Evolutionary conservation across 2,329 filamentous ascomycete genomes (phyloP).

Genomic region (Trichophyton simii): DNA sequence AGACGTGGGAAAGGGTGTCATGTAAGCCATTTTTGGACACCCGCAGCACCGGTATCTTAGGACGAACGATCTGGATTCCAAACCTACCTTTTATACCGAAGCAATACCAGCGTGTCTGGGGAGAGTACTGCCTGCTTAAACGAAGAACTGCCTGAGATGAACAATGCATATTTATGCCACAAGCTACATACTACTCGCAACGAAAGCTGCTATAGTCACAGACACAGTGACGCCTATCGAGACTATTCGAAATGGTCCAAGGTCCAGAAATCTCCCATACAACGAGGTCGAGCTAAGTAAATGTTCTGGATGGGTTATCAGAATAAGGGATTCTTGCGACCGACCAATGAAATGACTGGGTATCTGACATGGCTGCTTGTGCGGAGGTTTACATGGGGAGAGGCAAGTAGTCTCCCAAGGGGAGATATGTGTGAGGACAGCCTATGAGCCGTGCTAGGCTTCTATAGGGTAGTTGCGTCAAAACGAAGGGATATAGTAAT

Average conservation of each 20-base stretch:
- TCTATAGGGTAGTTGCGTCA: too few relatives aligned
- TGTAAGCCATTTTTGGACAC: constrained; percentile 76
- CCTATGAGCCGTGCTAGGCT: too few relatives aligned
- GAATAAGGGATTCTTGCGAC: not conserved
- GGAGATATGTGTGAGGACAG: too few relatives aligned
- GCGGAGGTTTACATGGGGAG: not conserved
- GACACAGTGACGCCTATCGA: too few relatives aligned
- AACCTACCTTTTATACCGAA: constrained; percentile 56
- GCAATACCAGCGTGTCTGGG: constrained; percentile 64
- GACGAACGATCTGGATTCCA: constrained; percentile 72
- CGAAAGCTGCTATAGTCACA: too few relatives aligned
- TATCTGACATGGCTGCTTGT: not conserved
- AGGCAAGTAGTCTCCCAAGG: too few relatives aligned
- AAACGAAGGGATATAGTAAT: too few relatives aligned
- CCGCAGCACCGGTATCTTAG: constrained; percentile 57
- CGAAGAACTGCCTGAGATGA: constrained; percentile 28
- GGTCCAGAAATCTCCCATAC: not conserved
- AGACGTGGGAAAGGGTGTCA: constrained; percentile 64
- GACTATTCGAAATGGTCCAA: too few relatives aligned
- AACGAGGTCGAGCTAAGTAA: not conserved
- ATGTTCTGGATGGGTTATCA: too few relatives aligned
- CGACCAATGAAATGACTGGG: not conserved
- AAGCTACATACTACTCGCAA: too few relatives aligned
- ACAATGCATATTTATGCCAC: too few relatives aligned
- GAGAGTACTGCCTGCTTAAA: constrained; percentile 70